Evolutionary conservation across 768 basidiomycete genomes (phyloP).

Genomic region (Tricholoma terreum): DNA sequence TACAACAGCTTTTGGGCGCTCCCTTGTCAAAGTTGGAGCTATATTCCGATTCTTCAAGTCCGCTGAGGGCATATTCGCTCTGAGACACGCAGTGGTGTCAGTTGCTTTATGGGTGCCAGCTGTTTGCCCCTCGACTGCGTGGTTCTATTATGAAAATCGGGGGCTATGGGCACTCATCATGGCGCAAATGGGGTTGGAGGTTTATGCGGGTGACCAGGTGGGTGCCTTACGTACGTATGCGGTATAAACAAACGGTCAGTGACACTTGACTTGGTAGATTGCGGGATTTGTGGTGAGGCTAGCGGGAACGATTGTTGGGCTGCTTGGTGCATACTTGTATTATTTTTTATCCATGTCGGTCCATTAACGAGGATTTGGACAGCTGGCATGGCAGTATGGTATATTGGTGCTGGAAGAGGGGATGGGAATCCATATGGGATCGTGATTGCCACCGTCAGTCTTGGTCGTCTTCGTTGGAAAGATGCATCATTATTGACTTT

Average conservation of each 20-base stretch:
- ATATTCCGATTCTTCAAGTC: constrained; percentile 38
- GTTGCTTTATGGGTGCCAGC: constrained; percentile 42
- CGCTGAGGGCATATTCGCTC: constrained; percentile 38
- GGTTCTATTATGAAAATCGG: constrained; percentile 42
- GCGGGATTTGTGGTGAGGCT: constrained; percentile 33
- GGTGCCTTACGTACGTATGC: too few relatives aligned
- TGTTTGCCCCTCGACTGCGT: constrained; percentile 34
- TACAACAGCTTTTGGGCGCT: constrained; percentile 31
- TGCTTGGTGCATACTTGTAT: constrained; percentile 31
- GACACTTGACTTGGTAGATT: constrained; percentile 19
- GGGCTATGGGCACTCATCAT: constrained; percentile 46
- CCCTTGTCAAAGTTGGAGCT: constrained; percentile 29
- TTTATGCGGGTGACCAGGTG: constrained; percentile 45
- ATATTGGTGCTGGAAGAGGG: constrained; percentile 39
- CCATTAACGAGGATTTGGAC: not conserved
- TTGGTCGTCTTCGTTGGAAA: not conserved
- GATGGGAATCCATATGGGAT: constrained; percentile 41
- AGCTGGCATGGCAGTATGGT: constrained; percentile 43
- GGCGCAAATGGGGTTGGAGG: constrained; percentile 40
- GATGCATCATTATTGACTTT: too few relatives aligned
- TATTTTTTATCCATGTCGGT: not conserved
- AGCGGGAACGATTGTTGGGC: constrained; percentile 31
- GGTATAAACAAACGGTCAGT: too few relatives aligned
- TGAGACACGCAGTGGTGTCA: constrained; percentile 38
- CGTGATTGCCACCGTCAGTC: constrained; percentile 37